Evolutionary conservation across 2,329 filamentous ascomycete species (phyloP).

Genomic region (Xylariaceae sp.): DNA sequence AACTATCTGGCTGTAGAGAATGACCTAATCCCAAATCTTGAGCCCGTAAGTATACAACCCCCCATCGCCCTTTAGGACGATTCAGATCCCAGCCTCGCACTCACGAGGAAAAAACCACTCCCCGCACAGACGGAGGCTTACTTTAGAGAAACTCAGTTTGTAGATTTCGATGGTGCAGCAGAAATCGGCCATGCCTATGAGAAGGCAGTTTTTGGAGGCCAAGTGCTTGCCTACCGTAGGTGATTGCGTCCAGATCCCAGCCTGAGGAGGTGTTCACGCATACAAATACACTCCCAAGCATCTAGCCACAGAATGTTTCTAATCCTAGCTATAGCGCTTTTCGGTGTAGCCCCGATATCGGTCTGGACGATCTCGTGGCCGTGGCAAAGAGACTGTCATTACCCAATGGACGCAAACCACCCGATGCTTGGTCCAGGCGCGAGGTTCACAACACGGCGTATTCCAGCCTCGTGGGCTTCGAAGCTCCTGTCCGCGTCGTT

Average conservation of each 20-base stretch:
- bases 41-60: not conserved
- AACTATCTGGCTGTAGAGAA: not conserved
- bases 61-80: too few species aligned
- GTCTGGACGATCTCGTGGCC: too few species aligned
- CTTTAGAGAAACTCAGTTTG: not conserved
- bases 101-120: too few species aligned
- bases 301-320: too few species aligned
- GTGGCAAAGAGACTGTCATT: not conserved
- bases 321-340: too few species aligned
- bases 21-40: not conserved
- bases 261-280: too few species aligned
- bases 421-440: not conserved
- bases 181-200: not conserved
- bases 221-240: too few species aligned
- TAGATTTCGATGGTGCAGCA: not conserved
- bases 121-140: too few species aligned
- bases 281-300: too few species aligned
- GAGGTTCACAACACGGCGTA: not conserved
- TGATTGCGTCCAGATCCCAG: too few species aligned
- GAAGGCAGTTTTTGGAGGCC: not conserved
- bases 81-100: too few species aligned
- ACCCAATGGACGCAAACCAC: not conserved
- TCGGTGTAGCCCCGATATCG: too few species aligned
- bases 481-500: not conserved
- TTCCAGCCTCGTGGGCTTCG: not conserved